Evolutionary conservation across 495 filamentous ascomycete genomes (phyloP), one percentile per base, ranked within the genome.

Genomic region (Xylona heveae): DNA sequence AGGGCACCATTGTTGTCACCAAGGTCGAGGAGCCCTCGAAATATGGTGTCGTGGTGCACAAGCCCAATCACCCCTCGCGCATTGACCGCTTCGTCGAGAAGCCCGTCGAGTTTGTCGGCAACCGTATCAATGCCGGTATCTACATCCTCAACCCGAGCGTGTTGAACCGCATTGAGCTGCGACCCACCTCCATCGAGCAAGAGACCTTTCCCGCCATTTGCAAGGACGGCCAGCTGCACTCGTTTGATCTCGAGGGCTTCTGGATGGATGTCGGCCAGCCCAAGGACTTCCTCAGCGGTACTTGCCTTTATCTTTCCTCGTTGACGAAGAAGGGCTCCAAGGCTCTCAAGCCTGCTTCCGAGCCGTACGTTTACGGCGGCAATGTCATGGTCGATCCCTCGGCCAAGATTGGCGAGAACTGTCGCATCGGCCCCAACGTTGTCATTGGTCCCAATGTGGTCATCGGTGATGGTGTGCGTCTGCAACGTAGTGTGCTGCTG

Each of bases 221-320:
- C 53, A 71, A 64, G 45, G 90, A 94, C 48, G 79, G 82, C 33
- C 71, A 91, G 54, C 59, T 99, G 28, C 88, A 99, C 66, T 94
- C 84, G 2, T 94, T 92, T 51, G 88, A 99, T 52, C 66, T 99
- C 23, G 90, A 99, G 41, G 84, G 88, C 41, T 99, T 92, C 64
- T 99, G 88, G 88, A 99, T 99, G 88, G 88, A 99, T 45, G 84
- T 99, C 36, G 88, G 88, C 43, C 88, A 99, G 53, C 88, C 88
- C 33, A 99, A 99, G 59, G 88, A 99, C 51, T 99, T 99, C 66
- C 62, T 99, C 31, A 79, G 72, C 20, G 88, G 88, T 37, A 95
- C 88, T 40, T 99, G 90, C 54, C 68, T 99, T 30, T 99, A 95
- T 59, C 74, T 99, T 31, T 82, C 78, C 15, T 90, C 79, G 8